These are phyloP conservation scores for Protostelium mycophagum DNA, from an alignment of 78 protist species.

Conservation along the genomic window DNA sequence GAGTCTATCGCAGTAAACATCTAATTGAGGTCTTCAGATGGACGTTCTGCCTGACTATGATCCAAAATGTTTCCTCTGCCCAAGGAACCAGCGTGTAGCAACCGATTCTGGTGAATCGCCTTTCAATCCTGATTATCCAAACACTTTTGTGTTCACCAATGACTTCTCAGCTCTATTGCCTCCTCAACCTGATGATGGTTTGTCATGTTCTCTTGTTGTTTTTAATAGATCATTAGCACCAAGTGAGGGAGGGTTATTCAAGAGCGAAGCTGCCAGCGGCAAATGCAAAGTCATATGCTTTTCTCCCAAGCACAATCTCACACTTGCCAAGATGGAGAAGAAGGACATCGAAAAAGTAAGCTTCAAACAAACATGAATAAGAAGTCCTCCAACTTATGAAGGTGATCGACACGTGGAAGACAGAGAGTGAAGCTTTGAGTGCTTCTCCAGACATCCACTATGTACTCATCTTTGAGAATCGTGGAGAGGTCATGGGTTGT, in stretches of 20 bases:
- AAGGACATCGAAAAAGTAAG: not conserved
- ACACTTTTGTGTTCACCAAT: constrained; percentile 38
- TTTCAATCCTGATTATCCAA: not conserved
- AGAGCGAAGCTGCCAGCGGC: constrained; percentile 6
- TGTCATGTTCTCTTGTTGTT: not conserved
- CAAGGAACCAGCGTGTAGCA: not conserved
- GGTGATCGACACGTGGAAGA: constrained; percentile 25
- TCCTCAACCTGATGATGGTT: constrained; percentile 4
- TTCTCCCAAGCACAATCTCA: constrained; percentile 27
- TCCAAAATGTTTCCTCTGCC: constrained; percentile 7
- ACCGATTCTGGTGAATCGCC: not conserved
- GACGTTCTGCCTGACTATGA: not conserved
- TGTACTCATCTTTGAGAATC: constrained; percentile 47
- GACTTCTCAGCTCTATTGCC: constrained; percentile 41
- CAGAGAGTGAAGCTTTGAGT: constrained; percentile 1
- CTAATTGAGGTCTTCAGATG: not conserved
- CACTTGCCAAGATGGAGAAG: constrained; percentile 16
- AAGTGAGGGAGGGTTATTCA: not conserved
- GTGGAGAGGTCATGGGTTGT: constrained; percentile 53
- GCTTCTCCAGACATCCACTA: not conserved
- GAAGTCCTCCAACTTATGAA: not conserved
- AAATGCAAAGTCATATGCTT: constrained; percentile 42
- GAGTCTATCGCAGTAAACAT: not conserved
- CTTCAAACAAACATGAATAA: not conserved
- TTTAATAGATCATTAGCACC: not conserved